phyloP scores from a whole-genome alignment of 1,284 basidiomycete species.

The Apiotrichum domesticum region DNA sequence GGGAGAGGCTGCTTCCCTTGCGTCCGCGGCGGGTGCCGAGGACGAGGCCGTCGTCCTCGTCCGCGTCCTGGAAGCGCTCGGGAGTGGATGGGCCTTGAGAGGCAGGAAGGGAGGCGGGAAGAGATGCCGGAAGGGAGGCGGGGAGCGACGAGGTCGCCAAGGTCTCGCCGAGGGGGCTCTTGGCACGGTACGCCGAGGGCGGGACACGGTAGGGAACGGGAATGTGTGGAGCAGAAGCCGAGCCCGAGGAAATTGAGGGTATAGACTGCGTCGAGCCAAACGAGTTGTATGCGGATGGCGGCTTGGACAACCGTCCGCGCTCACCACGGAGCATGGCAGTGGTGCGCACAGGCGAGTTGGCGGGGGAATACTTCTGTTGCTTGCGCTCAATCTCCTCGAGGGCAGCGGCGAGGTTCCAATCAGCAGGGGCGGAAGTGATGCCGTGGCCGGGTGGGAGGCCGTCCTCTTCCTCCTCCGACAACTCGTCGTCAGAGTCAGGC shows the following conservation, averaged over 20 bases:
- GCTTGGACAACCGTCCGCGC: neutral
- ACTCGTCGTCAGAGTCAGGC: constrained; percentile 20
- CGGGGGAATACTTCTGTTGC: constrained; percentile 4
- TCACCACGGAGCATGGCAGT: constrained; percentile 1
- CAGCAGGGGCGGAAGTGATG: constrained; percentile 15
- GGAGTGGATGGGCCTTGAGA: neutral
- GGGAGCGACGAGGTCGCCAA: neutral
- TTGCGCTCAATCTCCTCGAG: constrained; percentile 11
- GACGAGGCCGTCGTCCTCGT: constrained; percentile 6
- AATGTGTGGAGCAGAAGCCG: neutral
- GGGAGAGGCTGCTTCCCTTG: neutral
- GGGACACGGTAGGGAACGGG: neutral
- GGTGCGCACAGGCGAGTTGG: constrained; percentile 6
- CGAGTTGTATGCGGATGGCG: neutral
- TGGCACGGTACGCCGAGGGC: constrained; percentile 11
- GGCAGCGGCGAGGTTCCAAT: constrained; percentile 12
- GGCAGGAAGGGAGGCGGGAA: too few relatives aligned
- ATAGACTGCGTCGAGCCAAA: neutral
- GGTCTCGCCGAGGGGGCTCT: constrained; percentile 1
- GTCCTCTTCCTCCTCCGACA: constrained; percentile 8
- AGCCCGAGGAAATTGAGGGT: neutral
- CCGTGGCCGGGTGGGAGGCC: constrained; percentile 15
- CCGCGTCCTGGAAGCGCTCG: constrained; percentile 8
- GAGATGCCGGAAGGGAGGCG: too few relatives aligned
- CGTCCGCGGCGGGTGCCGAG: neutral